Base-by-base conservation (phyloP, 2,329 filamentous ascomycete species). In the Coniochaeta sp. region DNA sequence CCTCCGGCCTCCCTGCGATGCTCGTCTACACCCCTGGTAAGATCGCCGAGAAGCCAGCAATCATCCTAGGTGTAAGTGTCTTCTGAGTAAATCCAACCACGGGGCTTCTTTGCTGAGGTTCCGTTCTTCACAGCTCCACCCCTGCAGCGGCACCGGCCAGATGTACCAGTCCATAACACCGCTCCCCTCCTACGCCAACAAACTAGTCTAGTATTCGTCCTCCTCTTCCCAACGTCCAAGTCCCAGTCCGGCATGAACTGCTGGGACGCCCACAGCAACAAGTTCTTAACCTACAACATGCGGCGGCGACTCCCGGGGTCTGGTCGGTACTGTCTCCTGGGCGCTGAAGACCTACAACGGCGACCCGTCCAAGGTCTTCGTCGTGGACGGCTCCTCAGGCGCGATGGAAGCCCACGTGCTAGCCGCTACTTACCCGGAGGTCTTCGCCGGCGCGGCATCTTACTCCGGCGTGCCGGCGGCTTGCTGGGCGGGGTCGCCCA, bases 241-340 rank as follows among this genome's bases (percentile, higher is more conserved):
- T 42, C 38, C 20, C 51, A 48, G 40, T 60, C 54, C 31, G 60
- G 47, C 40, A 57, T 51, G 24, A 60, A 60, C 53, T 80, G 77
- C 61, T 80, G 76, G 76, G 77, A 80, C 55, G 75, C 79, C 6
- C 69, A 70, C 13, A 72, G 68, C 16, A 59, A 65, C 4, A 49
- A 47, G n/a, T 68, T 71, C 1, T 64, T 79, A 1, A 72, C 67
- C 2, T 75, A 76, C 54, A 67, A 73, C 53, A 73, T n/a, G 69
- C 4, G 74, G 75, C 14, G 72, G 74, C 16, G 75, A 79, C 59
- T 71, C 67, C 16, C 68, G 71, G 18, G 68, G 69, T 0, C 74
- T 79, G 52, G 71, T 71, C 9, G 75, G 72, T 55, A 78, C 79
- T 75, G 74, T 78, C 18, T 9, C 18, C 24, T 78, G 75, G 55